Evolutionary conservation across 2,329 filamentous ascomycete species (phyloP).

Genomic region (Grosmannia huntii): DNA sequence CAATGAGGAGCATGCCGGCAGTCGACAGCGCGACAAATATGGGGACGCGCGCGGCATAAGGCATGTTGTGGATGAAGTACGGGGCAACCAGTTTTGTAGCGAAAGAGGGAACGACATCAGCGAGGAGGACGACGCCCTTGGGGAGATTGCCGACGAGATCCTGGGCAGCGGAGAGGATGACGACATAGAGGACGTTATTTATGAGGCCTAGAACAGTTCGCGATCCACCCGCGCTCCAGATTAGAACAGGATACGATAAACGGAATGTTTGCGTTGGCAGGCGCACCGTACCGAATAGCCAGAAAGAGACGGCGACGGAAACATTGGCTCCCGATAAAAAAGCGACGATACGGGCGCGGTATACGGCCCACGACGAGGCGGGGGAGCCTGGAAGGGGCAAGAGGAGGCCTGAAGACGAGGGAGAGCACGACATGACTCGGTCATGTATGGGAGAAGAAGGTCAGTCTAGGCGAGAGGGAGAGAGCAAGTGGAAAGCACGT

Average conservation of each 20-base stretch:
- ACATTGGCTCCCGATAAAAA: constrained; percentile 56
- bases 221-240: background rate
- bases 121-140: constrained; percentile 84
- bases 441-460: background rate
- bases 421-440: constrained; percentile 21
- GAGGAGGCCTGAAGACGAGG: constrained; percentile 28
- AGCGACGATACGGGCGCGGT: constrained; percentile 49
- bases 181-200: constrained; percentile 96
- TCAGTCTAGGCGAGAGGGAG: background rate
- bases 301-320: constrained; percentile 70
- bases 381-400: constrained; percentile 46
- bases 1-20: constrained; percentile 81
- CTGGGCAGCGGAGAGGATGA: constrained; percentile 88
- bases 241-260: background rate
- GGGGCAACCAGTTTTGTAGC: constrained; percentile 77
- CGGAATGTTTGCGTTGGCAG: background rate
- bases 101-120: constrained; percentile 85
- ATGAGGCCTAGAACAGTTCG: constrained; percentile 51
- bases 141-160: constrained; percentile 84
- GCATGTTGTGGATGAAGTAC: constrained; percentile 83
- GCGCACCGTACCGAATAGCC: constrained; percentile 64
- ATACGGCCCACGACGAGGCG: constrained; percentile 60
- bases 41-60: constrained; percentile 64
- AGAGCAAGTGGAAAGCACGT: no score
- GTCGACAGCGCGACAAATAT: constrained; percentile 64